Base-by-base conservation (phyloP, 2,329 filamentous ascomycete species). In the Alternaria brassicae region DNA sequence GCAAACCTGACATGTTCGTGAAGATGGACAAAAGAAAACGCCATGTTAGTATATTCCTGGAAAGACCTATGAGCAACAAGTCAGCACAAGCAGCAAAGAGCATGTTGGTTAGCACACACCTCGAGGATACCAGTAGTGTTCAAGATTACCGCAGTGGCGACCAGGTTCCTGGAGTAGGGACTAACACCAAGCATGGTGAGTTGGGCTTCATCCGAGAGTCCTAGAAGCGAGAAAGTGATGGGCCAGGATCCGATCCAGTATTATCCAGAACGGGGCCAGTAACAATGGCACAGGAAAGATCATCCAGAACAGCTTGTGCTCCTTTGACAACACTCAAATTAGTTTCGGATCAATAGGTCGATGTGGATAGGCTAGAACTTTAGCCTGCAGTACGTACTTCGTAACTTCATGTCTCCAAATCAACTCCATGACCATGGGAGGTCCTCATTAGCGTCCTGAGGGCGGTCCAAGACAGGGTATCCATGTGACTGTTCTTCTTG, bases 351-450 rank as follows among this genome's bases (percentile, higher is more conserved):
- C 68, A 74, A 71, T 60, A 42, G 53, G 61, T 60, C 61, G 66
- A 67, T 61, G 45, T 64, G 49, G 62, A 63, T 58, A 70, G 72
- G 69, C 71, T 48, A 34, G 61, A 54, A 21, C 56, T 56, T 66
- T 17, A 67, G 72, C 73, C 70, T 64, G 65, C 59, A 58, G 68
- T 77, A 77, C 75, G 74, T 77, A 77, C 75, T 72, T 73, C 59
- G 53, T 67, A 50, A 58, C 58, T 65, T 58, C 65, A 70, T 57
- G 58, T 51, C 34, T 64, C 65, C 62, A 62, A 64, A 53, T 49
- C 55, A 60, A 19, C 48, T 40, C 34, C 52, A 51, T 53, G 40
- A 56, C 55, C 58, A 36, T 53, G 47, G 52, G 32, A 49, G 51
- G 55, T 54, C 19, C 44, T 36, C 17, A 39, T 58, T 62, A 62